Base-by-base conservation (phyloP, 2,329 filamentous ascomycete genomes). In the Stylonectria norvegica region DNA sequence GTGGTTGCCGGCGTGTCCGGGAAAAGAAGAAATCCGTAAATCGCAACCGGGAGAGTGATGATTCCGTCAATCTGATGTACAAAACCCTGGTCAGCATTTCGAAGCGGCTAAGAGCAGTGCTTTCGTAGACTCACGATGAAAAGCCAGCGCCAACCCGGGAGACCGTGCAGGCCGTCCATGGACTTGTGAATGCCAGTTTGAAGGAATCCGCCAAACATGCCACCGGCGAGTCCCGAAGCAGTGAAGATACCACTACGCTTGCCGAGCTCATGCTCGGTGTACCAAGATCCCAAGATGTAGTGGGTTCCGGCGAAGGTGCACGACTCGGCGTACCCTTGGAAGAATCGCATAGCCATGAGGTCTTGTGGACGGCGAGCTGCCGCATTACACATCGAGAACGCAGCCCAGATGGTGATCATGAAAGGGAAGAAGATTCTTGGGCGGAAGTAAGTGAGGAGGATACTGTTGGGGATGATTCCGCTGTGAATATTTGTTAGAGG, bases 201-300 rank as follows among this genome's bases (percentile, higher is more conserved):
- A 3, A 71, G 50, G 36, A 68, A 68, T 1, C 76, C 76, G 2
- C 69, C 69, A 38, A 81, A 76, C 68, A 79, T 74, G 0, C 68
- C 74, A 0, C 75, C 76, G 1, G 72, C 71, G 2, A 78, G 64
- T 4, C 74, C 76, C 11, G 72, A 73, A 4, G 72, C 68, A 10
- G 73, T 77, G 56, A 81, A 81, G 23, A 82, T 71, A 16, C 72
- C 76, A 3, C 68, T 72, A 1, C 78, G 67, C 53, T 80, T 81
- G 2, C 73, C 75, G 0, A 81, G 68, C 45, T 80, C 77, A 15
- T 65, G 49, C 1, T 62, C 4, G 64, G 69, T 78, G 49, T 79
- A 80, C 75, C 76, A 79, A 0, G 70, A 59, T 5, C 61, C 60
- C 5, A 63, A 50, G 33, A 63, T 50, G 36, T 61, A 60, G 27